A percentile compares a stretch with the other conserved stretches of the same genome.
These are phyloP conservation scores for Pseudogymnoascus sp. DNA, from an alignment of 2,329 filamentous ascomycete genomes.

Conservation along the genomic window DNA sequence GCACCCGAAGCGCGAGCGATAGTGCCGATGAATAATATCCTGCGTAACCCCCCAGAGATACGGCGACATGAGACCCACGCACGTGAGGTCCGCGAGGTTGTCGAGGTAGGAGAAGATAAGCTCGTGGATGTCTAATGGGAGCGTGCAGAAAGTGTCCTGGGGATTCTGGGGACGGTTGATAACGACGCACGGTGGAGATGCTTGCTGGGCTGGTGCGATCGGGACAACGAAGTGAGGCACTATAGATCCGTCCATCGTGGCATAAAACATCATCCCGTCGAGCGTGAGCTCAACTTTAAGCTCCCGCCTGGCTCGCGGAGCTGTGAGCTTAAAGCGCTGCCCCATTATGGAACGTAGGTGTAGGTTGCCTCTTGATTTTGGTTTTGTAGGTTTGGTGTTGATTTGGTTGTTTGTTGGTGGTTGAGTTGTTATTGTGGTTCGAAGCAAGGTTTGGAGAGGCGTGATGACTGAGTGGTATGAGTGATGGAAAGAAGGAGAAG, in stretches of 20 bases:
- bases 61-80: not conserved
- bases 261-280: not conserved
- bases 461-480: not conserved
- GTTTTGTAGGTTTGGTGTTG: not conserved
- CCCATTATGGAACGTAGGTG: not conserved
- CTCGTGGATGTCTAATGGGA: conserved; percentile 17
- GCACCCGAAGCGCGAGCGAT: not conserved
- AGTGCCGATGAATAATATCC: not conserved
- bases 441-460: not conserved
- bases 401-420: no score
- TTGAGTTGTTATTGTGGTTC: no score
- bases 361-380: not conserved
- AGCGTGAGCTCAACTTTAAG: no score
- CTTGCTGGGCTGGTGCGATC: not conserved
- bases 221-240: not conserved
- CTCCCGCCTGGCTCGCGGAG: not conserved
- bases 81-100: conserved; percentile 16
- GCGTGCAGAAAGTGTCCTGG: not conserved
- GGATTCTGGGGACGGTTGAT: not conserved
- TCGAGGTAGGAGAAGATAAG: conserved; percentile 16
- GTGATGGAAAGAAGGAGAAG: not conserved
- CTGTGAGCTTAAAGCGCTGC: not conserved
- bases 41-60: not conserved
- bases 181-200: not conserved
- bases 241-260: not conserved